These are phyloP conservation scores for Wickerhamomyces bovis DNA, from an alignment of 805 yeast genomes.

Conservation along the genomic window DNA sequence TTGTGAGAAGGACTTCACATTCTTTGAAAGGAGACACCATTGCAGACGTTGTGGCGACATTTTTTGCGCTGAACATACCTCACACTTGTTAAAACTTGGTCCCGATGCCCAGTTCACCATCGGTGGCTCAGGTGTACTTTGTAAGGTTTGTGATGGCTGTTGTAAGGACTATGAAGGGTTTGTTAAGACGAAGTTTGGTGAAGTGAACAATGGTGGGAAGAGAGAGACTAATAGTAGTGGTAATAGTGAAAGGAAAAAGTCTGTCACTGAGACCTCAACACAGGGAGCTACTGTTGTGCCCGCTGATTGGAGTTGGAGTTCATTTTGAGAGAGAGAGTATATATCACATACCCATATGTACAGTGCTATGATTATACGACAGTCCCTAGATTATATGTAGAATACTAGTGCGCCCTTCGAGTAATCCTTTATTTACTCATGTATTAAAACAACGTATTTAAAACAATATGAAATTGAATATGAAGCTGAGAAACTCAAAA, in stretches of 20 bases:
- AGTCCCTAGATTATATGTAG: too few relatives aligned
- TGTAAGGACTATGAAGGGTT: constrained; percentile 52
- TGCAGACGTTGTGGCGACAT: constrained; percentile 83
- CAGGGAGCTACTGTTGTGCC: constrained; percentile 35
- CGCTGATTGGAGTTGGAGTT: constrained; percentile 78
- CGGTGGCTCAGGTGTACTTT: constrained; percentile 60
- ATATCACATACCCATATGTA: neutral
- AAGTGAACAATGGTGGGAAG: constrained; percentile 2
- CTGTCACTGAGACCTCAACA: constrained; percentile 27
- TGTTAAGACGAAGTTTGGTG: constrained; percentile 26
- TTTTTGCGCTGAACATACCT: constrained; percentile 64
- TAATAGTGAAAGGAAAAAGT: constrained; percentile 25
- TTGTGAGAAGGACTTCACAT: constrained; percentile 66
- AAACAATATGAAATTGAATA: neutral
- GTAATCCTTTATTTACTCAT: neutral
- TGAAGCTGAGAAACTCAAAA: neutral
- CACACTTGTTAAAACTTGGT: constrained; percentile 49
- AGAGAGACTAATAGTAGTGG: neutral
- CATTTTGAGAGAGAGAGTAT: constrained; percentile 42
- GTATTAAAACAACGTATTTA: neutral
- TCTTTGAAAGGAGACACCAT: constrained; percentile 76
- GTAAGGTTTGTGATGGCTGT: constrained; percentile 68
- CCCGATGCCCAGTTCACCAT: constrained; percentile 58
- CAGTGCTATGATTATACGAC: neutral
- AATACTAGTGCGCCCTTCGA: too few relatives aligned